Base-by-base conservation (phyloP, 2,329 filamentous ascomycete genomes). In the Pseudonectria foliicola region DNA sequence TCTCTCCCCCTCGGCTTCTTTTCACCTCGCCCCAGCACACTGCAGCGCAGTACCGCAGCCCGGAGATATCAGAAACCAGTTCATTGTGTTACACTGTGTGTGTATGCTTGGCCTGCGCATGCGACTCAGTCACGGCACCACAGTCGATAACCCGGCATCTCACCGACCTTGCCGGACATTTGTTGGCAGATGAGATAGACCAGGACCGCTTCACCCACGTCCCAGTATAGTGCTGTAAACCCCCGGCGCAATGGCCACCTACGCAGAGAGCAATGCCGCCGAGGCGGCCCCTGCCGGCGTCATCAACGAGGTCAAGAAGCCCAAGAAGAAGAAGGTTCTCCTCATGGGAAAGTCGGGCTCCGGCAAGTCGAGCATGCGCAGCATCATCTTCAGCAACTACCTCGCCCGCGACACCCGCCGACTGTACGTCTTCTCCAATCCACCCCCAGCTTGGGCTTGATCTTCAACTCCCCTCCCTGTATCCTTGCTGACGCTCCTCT, bases 301-400 rank as follows among this genome's bases (percentile, higher is more conserved):
- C 33, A 60, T 64, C 41, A 66, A 53, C 46, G 72, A 75, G 56
- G 64, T 77, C 45, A 77, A 75, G 63, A 82, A 81, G 49, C 75
- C 76, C 52, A 85, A 87, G 70, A 89, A 89, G 73, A 86, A 85
- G 68, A 89, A 89, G 73, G 84, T 89, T 33, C 70, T 89, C 32
- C 68, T 89, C 43, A 89, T 89, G 92, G 92, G 92, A 50, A 95
- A 95, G 69, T 94, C 86, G 44, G 92, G 92, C 35, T 95, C 90
- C 0, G 92, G 92, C 36, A 98, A 98, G 66, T 95, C 89, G 27
- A 95, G 88, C 37, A 98, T 98, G 92, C 78, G 92, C 45, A 92
- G 85, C 55, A 96, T 98, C 56, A 95, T 98, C 60, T 98, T 98
- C 66, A 95, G 86, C 70, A 96, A 96, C 64, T 96, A 95, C 60